phyloP scores from a whole-genome alignment of 257 asterid species.

The Jasminum sambac region DNA sequence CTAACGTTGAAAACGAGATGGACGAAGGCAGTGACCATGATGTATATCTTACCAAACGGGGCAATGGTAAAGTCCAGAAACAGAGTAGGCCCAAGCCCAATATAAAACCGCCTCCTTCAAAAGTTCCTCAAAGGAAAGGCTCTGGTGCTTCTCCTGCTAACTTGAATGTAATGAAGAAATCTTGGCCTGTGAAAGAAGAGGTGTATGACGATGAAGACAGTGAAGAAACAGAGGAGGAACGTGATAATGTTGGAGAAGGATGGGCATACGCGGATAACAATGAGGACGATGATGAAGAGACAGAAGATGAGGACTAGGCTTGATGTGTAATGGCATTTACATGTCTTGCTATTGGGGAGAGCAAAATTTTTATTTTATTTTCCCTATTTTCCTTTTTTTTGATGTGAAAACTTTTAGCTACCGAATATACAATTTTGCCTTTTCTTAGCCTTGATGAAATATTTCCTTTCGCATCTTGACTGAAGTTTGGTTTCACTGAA shows the following conservation, averaged over 20 bases:
- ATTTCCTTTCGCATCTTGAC: not conserved
- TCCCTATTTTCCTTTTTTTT: not conserved
- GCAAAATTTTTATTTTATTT: not conserved
- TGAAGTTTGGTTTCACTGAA: not conserved
- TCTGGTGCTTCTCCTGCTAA: conserved; percentile 51
- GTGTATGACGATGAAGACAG: conserved; percentile 49
- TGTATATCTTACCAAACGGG: conserved; percentile 50
- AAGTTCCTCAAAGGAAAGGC: conserved; percentile 63
- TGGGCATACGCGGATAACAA: conserved; percentile 39
- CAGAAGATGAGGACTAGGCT: conserved; percentile 49
- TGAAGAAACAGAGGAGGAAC: conserved; percentile 60
- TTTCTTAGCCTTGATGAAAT: not conserved
- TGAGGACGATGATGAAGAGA: conserved; percentile 60
- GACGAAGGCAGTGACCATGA: conserved; percentile 91
- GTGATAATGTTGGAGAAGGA: conserved; percentile 43
- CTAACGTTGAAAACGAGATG: conserved; percentile 53
- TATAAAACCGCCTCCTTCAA: conserved; percentile 72
- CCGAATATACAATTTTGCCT: not conserved
- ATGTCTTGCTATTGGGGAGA: not conserved
- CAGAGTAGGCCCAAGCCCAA: conserved; percentile 77
- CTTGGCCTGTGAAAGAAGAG: conserved; percentile 55
- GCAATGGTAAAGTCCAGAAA: conserved; percentile 54
- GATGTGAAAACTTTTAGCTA: not conserved
- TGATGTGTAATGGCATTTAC: not conserved
- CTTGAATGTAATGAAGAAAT: conserved; percentile 48